A percentile compares a stretch with the other conserved stretches of the same genome.
Evolutionary conservation across 768 basidiomycete genomes (phyloP).

Genomic region (Mycena polygramma): DNA sequence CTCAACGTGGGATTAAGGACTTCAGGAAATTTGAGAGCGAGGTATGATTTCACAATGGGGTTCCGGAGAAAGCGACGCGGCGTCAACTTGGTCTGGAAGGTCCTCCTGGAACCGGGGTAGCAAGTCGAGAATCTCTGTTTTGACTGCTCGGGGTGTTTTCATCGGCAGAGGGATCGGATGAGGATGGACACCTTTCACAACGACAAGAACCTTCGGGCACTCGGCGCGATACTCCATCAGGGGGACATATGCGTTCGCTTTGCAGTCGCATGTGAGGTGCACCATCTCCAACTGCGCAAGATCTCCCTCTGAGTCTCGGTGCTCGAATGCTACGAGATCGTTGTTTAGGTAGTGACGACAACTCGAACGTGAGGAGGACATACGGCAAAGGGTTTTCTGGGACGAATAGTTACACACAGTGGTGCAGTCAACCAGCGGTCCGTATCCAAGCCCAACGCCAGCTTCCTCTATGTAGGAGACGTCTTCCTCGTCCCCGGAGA

Average conservation of each 20-base stretch:
- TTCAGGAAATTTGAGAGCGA: constrained; percentile 4
- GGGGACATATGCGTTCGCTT: constrained; percentile 13
- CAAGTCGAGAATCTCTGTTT: constrained; percentile 17
- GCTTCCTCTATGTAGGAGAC: not conserved
- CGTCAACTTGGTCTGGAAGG: constrained; percentile 30
- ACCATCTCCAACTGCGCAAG: constrained; percentile 4
- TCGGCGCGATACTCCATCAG: constrained; percentile 3
- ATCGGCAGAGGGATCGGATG: constrained; percentile 41
- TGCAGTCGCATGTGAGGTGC: not conserved
- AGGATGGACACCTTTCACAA: constrained; percentile 33
- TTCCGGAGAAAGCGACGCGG: constrained; percentile 25
- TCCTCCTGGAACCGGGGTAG: constrained; percentile 14
- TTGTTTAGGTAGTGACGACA: not conserved
- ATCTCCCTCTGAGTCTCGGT: not conserved
- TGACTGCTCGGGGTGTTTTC: constrained; percentile 37
- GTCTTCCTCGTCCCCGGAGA: constrained; percentile 7
- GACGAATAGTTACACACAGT: constrained; percentile 20
- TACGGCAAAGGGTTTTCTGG: constrained; percentile 7
- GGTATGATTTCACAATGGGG: constrained; percentile 12
- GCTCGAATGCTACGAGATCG: not conserved
- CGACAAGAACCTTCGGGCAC: constrained; percentile 34
- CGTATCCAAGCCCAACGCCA: not conserved
- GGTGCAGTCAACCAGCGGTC: constrained; percentile 16
- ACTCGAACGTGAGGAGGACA: not conserved
- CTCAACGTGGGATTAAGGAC: constrained; percentile 11